Base-by-base conservation (phyloP, 2,329 filamentous ascomycete genomes). In the Aspergillus brunneoviolaceus region DNA sequence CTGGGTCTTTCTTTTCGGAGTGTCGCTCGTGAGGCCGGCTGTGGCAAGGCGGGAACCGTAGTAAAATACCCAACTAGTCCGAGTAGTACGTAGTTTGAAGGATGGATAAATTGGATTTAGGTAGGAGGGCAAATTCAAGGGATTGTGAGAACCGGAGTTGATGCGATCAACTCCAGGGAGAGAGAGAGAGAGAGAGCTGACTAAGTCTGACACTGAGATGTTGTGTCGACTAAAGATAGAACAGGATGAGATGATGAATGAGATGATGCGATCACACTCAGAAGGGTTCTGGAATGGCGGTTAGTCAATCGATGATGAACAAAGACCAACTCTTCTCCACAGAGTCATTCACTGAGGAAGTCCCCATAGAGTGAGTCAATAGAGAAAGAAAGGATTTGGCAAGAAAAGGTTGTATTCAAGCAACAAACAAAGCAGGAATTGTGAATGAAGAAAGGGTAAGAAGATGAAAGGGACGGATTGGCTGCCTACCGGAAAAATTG, bases 21-120 rank as follows among this genome's bases (percentile, higher is more conserved):
- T 53, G 29, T 42, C 21, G 39, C 29, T 57, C 31, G 55, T 55
- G 42, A 31, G 51, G 48, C 51, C 56, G 56, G 59, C 47, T 33
- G 69, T 71, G 69, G 66, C 68, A 57, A 68, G 63, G 42, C 53
- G 39, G 42, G 39, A 45, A 45, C 39, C 14, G 39, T 45, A 45
- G 16, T 45, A 45, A 16, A 45, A 16, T 53, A 29, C 51, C 51
- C 25, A 23, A 19, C 31, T 53, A 23, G 51, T 19, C 14, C 39
- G 7, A 21, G 49, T 51, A 16, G 16, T 25, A 45, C n/a, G 45
- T 16, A 35, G 10, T 35, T 31, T 21, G 31, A 42, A 23, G 33
- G 29, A 19, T 45, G 5, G 39, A 45, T 45, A 9, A 6, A 45
- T 45, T 16, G 39, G n/a, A 35, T 35, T 35, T 48, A n/a, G 53